Percentiles rank a stretch among this genome's conserved stretches.
Evolutionary conservation across 345 rosid genomes (phyloP).

Genomic region (Melaleuca quinquenervia): DNA sequence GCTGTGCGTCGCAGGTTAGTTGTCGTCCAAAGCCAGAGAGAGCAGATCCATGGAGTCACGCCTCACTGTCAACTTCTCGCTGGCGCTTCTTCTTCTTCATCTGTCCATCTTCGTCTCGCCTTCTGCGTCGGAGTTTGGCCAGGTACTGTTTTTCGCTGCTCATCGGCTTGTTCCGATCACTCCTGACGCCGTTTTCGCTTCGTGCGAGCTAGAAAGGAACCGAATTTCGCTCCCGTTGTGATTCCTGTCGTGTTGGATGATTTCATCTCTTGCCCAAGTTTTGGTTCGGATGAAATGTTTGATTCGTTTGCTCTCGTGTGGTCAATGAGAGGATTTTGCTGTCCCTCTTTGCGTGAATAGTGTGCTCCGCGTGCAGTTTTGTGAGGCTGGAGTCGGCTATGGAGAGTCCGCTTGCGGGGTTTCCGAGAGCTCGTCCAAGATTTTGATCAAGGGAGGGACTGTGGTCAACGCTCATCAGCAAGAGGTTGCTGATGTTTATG

Average conservation of each 20-base stretch:
- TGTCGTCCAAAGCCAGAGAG: background rate
- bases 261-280: background rate
- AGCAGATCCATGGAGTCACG: background rate
- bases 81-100: background rate
- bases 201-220: background rate
- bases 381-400: constrained; percentile 39
- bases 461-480: constrained; percentile 85
- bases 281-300: background rate
- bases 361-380: constrained; percentile 29
- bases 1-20: background rate
- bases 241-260: background rate
- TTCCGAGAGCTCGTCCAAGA: constrained; percentile 31
- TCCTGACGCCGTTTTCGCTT: background rate
- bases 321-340: background rate
- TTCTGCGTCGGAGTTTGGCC: background rate
- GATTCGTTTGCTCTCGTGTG: background rate
- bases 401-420: constrained; percentile 33
- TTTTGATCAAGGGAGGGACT: constrained; percentile 80
- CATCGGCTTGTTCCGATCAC: background rate
- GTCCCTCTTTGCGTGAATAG: background rate
- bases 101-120: background rate
- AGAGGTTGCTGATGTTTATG: constrained; percentile 79
- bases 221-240: background rate
- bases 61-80: background rate
- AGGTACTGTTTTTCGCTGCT: background rate